phyloP scores from a whole-genome alignment of 2,329 filamentous ascomycete genomes.

The Paracorniculantispora psalliotae region DNA sequence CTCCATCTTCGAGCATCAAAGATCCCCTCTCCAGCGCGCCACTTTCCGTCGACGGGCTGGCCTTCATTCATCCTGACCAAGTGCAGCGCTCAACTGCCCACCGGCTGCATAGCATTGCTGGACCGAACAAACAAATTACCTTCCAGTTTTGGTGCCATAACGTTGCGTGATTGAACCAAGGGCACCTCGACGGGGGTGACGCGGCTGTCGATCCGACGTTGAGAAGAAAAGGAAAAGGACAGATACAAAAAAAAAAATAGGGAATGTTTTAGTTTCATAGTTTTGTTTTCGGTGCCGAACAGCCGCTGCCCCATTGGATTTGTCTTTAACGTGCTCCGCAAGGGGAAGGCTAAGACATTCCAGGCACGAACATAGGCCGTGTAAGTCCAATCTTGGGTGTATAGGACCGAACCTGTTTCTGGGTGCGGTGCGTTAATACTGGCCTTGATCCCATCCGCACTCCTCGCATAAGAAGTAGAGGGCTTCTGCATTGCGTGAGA shows the following conservation, averaged over 20 bases:
- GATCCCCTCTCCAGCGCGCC: slow-evolving; percentile 1
- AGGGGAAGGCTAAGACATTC: neutral
- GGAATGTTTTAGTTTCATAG: too few species aligned
- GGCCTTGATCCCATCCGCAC: neutral
- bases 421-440: neutral
- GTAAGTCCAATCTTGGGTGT: neutral
- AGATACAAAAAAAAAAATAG: neutral
- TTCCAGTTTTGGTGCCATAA: neutral
- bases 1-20: slow-evolving; percentile 5
- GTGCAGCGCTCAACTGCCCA: too few species aligned
- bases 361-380: neutral
- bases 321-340: neutral
- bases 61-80: too few species aligned
- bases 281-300: neutral
- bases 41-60: neutral
- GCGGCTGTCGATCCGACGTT: neutral
- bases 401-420: neutral
- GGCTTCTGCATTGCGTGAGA: too few species aligned
- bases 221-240: too few species aligned
- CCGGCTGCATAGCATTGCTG: too few species aligned
- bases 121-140: too few species aligned
- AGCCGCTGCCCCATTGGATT: neutral
- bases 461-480: neutral
- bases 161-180: neutral
- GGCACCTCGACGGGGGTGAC: neutral